Percentiles rank a stretch among this genome's conserved stretches.
These are phyloP conservation scores for Lecanicillium sp. DNA, from an alignment of 2,329 filamentous ascomycete species.

Conservation along the genomic window DNA sequence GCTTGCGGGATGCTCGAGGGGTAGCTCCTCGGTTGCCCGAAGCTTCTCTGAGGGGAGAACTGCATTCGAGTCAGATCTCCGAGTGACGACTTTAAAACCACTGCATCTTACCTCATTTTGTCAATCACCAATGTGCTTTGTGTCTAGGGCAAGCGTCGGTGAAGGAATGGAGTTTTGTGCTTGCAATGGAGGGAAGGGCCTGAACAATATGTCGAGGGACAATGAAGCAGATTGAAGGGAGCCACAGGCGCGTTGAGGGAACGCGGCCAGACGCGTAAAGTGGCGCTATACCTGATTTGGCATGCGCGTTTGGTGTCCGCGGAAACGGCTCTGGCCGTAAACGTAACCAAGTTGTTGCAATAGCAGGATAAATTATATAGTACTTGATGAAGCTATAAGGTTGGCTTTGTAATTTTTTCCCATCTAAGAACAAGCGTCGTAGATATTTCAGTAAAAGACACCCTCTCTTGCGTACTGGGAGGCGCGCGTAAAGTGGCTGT, in stretches of 20 bases:
- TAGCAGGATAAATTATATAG: too few species aligned
- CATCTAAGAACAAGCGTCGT: too few species aligned
- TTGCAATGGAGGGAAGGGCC: background rate
- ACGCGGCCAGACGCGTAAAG: slow-evolving; percentile 32
- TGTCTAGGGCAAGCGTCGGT: background rate
- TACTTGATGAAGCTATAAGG: too few species aligned
- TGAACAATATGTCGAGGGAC: background rate
- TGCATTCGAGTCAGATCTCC: slow-evolving; percentile 25
- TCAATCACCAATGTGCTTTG: background rate
- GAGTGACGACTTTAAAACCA: background rate
- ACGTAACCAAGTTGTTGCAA: too few species aligned
- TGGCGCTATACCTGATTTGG: slow-evolving; percentile 26
- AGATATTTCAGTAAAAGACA: too few species aligned
- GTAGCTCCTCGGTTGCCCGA: slow-evolving; percentile 71
- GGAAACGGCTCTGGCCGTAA: too few species aligned
- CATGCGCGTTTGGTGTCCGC: slow-evolving; percentile 12
- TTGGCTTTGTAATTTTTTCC: too few species aligned
- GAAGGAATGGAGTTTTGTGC: background rate
- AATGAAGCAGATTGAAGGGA: slow-evolving; percentile 8
- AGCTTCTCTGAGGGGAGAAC: slow-evolving; percentile 72
- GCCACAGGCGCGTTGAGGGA: slow-evolving; percentile 1
- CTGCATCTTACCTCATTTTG: slow-evolving; percentile 6
- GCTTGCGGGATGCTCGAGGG: slow-evolving; percentile 44
- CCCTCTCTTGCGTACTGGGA: too few species aligned
- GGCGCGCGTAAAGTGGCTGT: too few species aligned